Evolutionary conservation across 169 alveolate species (phyloP).

Genomic region (Cryptosporidium viatorum): DNA sequence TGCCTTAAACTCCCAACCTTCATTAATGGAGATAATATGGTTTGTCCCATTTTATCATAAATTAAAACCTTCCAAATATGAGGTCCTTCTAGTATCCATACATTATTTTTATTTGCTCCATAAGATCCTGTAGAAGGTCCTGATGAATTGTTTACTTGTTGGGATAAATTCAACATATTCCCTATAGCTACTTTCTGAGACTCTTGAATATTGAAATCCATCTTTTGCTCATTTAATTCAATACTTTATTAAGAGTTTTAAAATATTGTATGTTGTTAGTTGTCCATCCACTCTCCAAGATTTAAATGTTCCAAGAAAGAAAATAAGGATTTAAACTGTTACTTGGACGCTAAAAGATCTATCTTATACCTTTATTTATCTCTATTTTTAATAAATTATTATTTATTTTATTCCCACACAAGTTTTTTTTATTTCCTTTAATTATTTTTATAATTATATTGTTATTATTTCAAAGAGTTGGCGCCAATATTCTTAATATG

Average conservation of each 20-base stretch:
- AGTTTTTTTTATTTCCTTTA: neutral
- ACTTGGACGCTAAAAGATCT: neutral
- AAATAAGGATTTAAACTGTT: neutral
- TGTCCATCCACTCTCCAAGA: neutral
- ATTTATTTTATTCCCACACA: constrained; percentile 4
- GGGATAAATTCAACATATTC: constrained; percentile 70
- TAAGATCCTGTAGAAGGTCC: constrained; percentile 1
- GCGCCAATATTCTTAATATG: neutral
- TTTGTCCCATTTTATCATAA: constrained; percentile 84
- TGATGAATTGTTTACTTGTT: constrained; percentile 16
- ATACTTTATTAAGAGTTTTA: neutral
- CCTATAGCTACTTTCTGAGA: constrained; percentile 75
- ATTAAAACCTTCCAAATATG: constrained; percentile 85
- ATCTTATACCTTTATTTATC: neutral
- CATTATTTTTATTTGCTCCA: constrained; percentile 38
- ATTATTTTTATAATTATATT: neutral
- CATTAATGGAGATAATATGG: constrained; percentile 84
- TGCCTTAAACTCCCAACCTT: constrained; percentile 86
- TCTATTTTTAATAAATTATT: neutral
- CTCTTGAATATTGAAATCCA: constrained; percentile 78
- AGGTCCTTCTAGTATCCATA: constrained; percentile 72
- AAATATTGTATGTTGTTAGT: neutral
- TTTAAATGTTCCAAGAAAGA: too few relatives aligned
- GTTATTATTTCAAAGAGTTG: neutral
- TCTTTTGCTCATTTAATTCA: constrained; percentile 16